Conservation (phyloP, 2,329 filamentous ascomycete genomes). For the Hypoxylon rubiginosum region DNA sequence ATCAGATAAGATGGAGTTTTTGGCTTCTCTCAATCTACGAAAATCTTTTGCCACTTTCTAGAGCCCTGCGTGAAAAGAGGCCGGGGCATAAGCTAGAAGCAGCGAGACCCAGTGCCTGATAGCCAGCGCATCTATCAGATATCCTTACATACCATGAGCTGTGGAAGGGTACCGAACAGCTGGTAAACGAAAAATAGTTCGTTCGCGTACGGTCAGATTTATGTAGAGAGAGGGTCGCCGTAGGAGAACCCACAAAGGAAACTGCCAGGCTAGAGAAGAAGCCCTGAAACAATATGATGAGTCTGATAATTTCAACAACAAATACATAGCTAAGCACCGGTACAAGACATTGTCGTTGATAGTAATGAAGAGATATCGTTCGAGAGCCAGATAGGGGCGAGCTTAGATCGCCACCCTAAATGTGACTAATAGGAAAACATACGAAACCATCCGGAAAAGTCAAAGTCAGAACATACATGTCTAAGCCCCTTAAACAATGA, state of each 20-base stretch:
- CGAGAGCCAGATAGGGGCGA: constrained; percentile 7
- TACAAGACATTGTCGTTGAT: constrained; percentile 14
- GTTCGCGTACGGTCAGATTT: constrained; percentile 7
- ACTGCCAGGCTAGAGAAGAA: constrained; percentile 9
- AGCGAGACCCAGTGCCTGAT: constrained; percentile 3
- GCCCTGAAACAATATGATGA: constrained; percentile 15
- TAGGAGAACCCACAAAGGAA: constrained; percentile 10
- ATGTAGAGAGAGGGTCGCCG: constrained; percentile 5
- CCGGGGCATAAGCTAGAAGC: constrained; percentile 1
- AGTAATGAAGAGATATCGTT: constrained; percentile 15
- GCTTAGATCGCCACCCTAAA: background rate
- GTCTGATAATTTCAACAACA: constrained; percentile 13
- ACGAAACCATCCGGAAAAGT: background rate
- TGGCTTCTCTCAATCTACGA: too few relatives aligned
- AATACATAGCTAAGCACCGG: constrained; percentile 5
- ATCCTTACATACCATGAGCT: constrained; percentile 11
- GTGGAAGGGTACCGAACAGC: constrained; percentile 9
- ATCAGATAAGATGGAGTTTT: too few relatives aligned
- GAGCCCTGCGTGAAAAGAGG: too few relatives aligned
- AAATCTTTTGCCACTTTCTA: too few relatives aligned
- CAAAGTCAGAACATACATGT: background rate
- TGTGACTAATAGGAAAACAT: background rate
- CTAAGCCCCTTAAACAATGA: background rate
- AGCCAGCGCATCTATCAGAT: constrained; percentile 8
- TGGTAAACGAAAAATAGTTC: constrained; percentile 18